Evolutionary conservation across 495 filamentous ascomycete species (phyloP).

Genomic region (Acidomyces sp.): DNA sequence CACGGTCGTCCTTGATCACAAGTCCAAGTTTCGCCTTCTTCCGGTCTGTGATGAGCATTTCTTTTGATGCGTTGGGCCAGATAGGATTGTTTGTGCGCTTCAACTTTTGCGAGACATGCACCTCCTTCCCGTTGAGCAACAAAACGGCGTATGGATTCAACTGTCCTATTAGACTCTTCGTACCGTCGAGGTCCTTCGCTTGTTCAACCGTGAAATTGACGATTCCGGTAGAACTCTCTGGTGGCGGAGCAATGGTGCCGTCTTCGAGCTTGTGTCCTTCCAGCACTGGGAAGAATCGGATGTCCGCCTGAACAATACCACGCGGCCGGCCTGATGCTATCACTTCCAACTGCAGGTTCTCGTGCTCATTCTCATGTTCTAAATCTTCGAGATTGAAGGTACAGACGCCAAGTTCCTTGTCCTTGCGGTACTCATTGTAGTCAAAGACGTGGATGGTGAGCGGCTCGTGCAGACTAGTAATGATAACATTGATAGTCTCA

Average conservation of each 20-base stretch:
- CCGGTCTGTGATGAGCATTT: constrained; percentile 83
- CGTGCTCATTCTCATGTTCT: constrained; percentile 59
- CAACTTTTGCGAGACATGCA: constrained; percentile 71
- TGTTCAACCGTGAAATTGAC: constrained; percentile 84
- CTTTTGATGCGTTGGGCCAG: constrained; percentile 80
- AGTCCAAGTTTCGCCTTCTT: constrained; percentile 80
- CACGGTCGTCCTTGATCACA: constrained; percentile 88
- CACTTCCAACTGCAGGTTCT: constrained; percentile 75
- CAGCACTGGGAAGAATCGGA: constrained; percentile 91
- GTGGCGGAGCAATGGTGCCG: constrained; percentile 63
- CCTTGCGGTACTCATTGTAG: constrained; percentile 90
- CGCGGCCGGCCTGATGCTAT: constrained; percentile 70
- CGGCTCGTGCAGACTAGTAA: constrained; percentile 76
- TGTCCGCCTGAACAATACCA: constrained; percentile 64
- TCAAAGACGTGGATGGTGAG: constrained; percentile 76
- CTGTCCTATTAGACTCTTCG: constrained; percentile 75
- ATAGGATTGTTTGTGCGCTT: constrained; percentile 96
- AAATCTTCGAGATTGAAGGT: constrained; percentile 74
- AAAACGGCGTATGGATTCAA: constrained; percentile 84
- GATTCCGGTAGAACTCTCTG: constrained; percentile 87
- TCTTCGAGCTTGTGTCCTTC: constrained; percentile 57
- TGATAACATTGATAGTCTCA: constrained; percentile 87
- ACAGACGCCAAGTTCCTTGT: constrained; percentile 82
- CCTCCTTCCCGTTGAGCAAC: constrained; percentile 76
- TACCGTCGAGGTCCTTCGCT: constrained; percentile 86